Percentiles rank a stretch among this genome's conserved stretches.
These are phyloP conservation scores for Botrytis pseudocinerea DNA, from an alignment of 2,329 filamentous ascomycete genomes.

Conservation along the genomic window DNA sequence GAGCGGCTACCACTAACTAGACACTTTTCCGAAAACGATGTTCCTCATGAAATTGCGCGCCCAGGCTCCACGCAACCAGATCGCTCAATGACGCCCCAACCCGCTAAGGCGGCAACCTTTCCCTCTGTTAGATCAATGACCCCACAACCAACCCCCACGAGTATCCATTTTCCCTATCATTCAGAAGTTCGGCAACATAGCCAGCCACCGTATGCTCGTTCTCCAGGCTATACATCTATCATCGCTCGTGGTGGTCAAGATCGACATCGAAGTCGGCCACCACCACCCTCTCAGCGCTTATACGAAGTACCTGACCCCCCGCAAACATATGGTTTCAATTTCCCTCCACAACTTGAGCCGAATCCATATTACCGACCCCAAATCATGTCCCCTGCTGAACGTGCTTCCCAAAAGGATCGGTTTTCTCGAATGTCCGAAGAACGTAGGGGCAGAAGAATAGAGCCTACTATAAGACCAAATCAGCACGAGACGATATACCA, in stretches of 20 bases:
- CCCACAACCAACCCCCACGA: neutral
- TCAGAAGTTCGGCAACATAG: constrained; percentile 11
- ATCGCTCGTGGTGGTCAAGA: neutral
- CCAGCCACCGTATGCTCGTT: constrained; percentile 4
- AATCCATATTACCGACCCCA: constrained; percentile 18
- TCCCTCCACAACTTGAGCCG: neutral
- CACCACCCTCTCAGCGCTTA: neutral
- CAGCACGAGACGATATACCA: constrained; percentile 8
- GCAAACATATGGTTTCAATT: neutral
- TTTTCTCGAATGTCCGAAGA: constrained; percentile 6
- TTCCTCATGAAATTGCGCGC: neutral
- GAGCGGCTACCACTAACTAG: constrained; percentile 3
- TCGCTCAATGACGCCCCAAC: constrained; percentile 6
- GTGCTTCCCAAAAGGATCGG: neutral
- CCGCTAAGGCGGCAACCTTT: neutral
- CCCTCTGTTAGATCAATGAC: constrained; percentile 1
- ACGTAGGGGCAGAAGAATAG: constrained; percentile 2
- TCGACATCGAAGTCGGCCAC: neutral
- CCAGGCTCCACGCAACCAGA: neutral
- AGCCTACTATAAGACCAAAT: neutral
- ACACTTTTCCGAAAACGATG: neutral
- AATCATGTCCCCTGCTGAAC: neutral
- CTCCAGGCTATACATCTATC: constrained; percentile 1
- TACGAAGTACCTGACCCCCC: constrained; percentile 16
- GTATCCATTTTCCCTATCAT: neutral